A percentile compares a stretch with the other conserved stretches of the same genome.
phyloP scores from a whole-genome alignment of 176 grass and related monocot genomes.

The Stipa capillata region DNA sequence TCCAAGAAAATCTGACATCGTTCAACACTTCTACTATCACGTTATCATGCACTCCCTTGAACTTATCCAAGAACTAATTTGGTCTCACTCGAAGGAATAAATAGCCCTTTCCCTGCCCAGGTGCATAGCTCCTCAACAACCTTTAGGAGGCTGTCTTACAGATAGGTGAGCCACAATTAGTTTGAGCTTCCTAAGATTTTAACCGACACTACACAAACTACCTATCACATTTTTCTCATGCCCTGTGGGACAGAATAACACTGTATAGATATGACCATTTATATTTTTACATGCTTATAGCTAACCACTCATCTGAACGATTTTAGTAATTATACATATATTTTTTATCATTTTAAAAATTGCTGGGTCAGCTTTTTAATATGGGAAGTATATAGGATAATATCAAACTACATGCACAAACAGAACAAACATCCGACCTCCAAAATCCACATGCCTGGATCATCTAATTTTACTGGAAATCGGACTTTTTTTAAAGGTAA shows the following conservation, averaged over 20 bases:
- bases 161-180: neutral
- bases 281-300: neutral
- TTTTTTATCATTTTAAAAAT: neutral
- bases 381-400: neutral
- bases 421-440: neutral
- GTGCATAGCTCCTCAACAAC: neutral
- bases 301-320: neutral
- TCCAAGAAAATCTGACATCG: neutral
- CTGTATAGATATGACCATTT: neutral
- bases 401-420: conserved; percentile 5
- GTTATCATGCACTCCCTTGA: conserved; percentile 4
- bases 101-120: neutral
- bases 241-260: neutral
- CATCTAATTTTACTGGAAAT: neutral
- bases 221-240: neutral
- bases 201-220: neutral
- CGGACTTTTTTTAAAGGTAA: neutral
- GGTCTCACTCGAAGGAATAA: neutral
- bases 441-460: neutral
- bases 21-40: neutral
- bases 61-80: neutral
- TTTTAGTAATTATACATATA: neutral
- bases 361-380: neutral
- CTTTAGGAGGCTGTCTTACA: neutral
- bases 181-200: neutral